Base-by-base conservation (phyloP, 164 flowering plant genomes). In the Magnolia sinica region DNA sequence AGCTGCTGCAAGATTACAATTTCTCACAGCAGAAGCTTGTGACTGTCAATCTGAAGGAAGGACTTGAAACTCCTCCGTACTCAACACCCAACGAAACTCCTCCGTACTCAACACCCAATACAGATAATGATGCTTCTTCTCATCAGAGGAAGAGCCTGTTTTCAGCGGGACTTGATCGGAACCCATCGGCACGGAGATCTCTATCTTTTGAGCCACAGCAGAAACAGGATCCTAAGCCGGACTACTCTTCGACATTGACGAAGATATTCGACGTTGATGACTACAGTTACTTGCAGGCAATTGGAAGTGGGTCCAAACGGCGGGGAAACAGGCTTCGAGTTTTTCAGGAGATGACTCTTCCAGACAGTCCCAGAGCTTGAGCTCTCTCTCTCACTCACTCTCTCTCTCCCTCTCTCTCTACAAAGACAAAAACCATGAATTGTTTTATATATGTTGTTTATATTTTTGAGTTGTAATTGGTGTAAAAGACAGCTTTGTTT, bases 311-410 rank as follows among this genome's bases (percentile, higher is more conserved):
- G 27, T 73, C 76, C 29, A 70, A 16, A 73, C 73, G 79, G 80
- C 81, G 84, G 68, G 45, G 74, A 76, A 87, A 82, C 74, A 87
- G 93, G 84, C 82, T 89, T 80, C 86, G 84, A 77, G 89, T 87
- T 71, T 89, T 87, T 80, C 74, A 73, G 78, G 87, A 89, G 20
- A 86, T 88, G 37, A 82, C 89, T 70, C 85, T 37, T 64, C 84
- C 86, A 22, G 85, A 81, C 50, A 84, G 84, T 71, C 87, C 87
- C 58, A 79, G 83, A 80, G 77, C 77, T 79, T 78, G 65, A 50
- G 18, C 16, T 1, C 45, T n/a, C 45, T 49, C 20, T 11, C 10
- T 70, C 52, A 19, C 11, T 70, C 31, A 4, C 24, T 23, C 27
- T 24, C 27, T 16, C 61, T 55, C 61, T 55, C 61, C 13, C 61